Evolutionary conservation across 768 basidiomycete genomes (phyloP).

Genomic region (Hemileccinum impolitum): DNA sequence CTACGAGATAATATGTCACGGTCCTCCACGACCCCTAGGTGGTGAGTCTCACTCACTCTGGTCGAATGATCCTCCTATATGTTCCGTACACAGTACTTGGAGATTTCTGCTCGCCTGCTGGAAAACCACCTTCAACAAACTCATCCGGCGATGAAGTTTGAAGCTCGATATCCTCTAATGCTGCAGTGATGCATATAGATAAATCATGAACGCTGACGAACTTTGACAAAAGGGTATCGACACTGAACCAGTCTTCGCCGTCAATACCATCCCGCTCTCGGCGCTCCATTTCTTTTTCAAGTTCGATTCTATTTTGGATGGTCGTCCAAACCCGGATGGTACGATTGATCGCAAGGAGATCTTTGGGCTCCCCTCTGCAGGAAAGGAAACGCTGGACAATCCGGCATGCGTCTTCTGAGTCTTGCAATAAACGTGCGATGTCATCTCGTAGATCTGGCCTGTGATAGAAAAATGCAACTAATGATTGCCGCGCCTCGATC

Average conservation of each 20-base stretch:
- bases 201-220: constrained; percentile 52
- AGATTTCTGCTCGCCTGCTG: constrained; percentile 12
- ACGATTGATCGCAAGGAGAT: constrained; percentile 60
- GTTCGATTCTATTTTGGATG: constrained; percentile 47
- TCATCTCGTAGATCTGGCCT: constrained; percentile 65
- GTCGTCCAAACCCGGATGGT: constrained; percentile 59
- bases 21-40: background rate
- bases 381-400: constrained; percentile 75
- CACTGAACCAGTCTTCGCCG: constrained; percentile 50
- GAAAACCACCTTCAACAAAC: constrained; percentile 21
- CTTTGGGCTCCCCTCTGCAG: constrained; percentile 61
- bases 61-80: constrained; percentile 59
- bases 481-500: constrained; percentile 70
- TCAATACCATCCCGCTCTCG: constrained; percentile 21
- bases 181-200: constrained; percentile 52
- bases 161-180: constrained; percentile 37
- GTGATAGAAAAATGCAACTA: constrained; percentile 67
- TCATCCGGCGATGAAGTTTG: constrained; percentile 17
- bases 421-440: constrained; percentile 49
- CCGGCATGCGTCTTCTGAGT: constrained; percentile 68
- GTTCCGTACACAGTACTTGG: constrained; percentile 28
- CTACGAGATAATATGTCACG: constrained; percentile 32
- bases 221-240: constrained; percentile 51
- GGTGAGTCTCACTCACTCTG: constrained; percentile 45
- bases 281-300: constrained; percentile 56